These are phyloP conservation scores for Psidium guajava DNA, from an alignment of 345 rosid genomes.

Conservation along the genomic window DNA sequence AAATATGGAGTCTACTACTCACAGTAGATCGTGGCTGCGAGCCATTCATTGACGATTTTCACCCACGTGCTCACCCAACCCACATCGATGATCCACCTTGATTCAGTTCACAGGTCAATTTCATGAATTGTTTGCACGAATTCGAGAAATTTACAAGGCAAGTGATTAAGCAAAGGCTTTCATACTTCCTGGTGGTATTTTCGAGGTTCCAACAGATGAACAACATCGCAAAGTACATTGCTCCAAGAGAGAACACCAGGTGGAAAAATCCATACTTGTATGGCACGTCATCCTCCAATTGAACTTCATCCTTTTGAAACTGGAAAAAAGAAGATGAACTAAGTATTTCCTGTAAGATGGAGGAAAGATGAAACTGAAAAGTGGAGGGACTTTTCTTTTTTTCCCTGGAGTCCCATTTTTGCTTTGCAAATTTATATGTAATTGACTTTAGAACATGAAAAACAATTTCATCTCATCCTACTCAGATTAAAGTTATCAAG, in stretches of 20 bases:
- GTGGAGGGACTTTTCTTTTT: background rate
- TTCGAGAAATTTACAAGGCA: background rate
- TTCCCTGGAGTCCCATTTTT: background rate
- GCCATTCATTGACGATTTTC: conserved; percentile 82
- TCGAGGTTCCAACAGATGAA: conserved; percentile 81
- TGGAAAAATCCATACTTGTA: conserved; percentile 77
- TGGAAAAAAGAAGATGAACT: conserved; percentile 4
- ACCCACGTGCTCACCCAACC: conserved; percentile 97
- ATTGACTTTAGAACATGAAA: background rate
- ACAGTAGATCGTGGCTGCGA: conserved; percentile 75
- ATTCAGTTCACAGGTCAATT: background rate
- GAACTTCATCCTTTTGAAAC: conserved; percentile 49
- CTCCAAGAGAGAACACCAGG: conserved; percentile 75
- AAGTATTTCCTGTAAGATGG: background rate
- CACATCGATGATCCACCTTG: conserved; percentile 92
- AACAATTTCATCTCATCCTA: background rate
- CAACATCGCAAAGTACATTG: conserved; percentile 91
- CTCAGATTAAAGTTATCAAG: background rate
- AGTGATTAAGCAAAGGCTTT: background rate
- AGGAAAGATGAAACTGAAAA: background rate
- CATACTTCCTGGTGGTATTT: conserved; percentile 39
- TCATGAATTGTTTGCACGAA: background rate
- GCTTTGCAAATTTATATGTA: background rate
- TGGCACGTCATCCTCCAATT: conserved; percentile 56
- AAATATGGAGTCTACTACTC: conserved; percentile 7